Evolutionary conservation across 2,329 filamentous ascomycete species (phyloP).

Genomic region (Aphanocladium album): DNA sequence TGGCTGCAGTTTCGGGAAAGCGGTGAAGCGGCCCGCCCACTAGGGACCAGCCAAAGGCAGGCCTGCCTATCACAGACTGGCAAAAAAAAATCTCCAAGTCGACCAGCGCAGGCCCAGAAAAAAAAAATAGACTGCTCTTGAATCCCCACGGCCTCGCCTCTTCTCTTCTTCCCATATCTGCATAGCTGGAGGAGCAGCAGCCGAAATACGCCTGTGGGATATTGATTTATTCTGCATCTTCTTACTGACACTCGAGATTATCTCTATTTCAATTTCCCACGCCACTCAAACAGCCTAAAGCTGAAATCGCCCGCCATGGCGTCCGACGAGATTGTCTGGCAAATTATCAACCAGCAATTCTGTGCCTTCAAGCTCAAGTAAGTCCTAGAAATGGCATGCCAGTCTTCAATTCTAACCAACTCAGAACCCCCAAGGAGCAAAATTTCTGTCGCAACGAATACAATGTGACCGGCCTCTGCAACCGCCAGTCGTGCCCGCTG

Average conservation of each 20-base stretch:
- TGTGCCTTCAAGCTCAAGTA: conserved; percentile 94
- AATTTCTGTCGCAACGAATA: conserved; percentile 96
- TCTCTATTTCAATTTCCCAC: not conserved
- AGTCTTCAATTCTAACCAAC: conserved; percentile 23
- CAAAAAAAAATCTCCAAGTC: conserved; percentile 19
- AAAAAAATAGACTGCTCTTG: conserved; percentile 13
- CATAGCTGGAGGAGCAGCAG: not conserved
- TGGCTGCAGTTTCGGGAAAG: conserved; percentile 15
- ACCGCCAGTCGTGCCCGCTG: conserved; percentile 81
- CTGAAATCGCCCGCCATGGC: conserved; percentile 52
- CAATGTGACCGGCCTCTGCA: conserved; percentile 80
- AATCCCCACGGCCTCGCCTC: not conserved
- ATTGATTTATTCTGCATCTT: not conserved
- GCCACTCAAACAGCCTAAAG: not conserved
- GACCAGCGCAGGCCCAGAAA: conserved; percentile 6
- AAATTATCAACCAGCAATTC: conserved; percentile 92
- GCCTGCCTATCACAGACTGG: conserved; percentile 14
- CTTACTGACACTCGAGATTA: not conserved
- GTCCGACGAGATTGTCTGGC: conserved; percentile 96
- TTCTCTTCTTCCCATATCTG: not conserved
- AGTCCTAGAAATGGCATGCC: conserved; percentile 22
- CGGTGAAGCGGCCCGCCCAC: conserved; percentile 19
- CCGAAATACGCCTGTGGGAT: not conserved
- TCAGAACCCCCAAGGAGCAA: conserved; percentile 74
- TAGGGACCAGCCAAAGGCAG: not conserved